phyloP scores from a whole-genome alignment of 176 grass and related monocot species.

The Eragrostis nindensis region DNA sequence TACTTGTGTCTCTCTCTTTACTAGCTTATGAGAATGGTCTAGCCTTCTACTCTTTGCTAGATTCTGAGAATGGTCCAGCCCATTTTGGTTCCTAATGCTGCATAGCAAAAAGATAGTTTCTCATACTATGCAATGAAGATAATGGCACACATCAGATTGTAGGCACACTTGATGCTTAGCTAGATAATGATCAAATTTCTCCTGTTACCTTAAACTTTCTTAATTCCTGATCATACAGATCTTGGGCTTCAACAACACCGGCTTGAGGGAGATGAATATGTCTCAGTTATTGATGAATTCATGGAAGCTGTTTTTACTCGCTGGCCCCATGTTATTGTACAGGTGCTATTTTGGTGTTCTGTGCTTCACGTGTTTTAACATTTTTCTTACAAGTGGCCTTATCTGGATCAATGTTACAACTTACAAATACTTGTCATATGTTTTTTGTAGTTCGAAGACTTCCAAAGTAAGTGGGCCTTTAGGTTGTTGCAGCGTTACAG shows the following conservation, averaged over 20 bases:
- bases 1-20: neutral
- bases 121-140: slow-evolving; percentile 21
- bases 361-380: neutral
- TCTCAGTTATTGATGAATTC: slow-evolving; percentile 97
- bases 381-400: slow-evolving; percentile 18
- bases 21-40: neutral
- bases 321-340: slow-evolving; percentile 98
- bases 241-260: slow-evolving; percentile 90
- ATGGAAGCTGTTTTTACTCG: slow-evolving; percentile 96
- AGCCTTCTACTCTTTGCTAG: neutral
- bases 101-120: slow-evolving; percentile 18
- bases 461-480: slow-evolving; percentile 99
- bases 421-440: slow-evolving; percentile 11
- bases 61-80: too few species aligned
- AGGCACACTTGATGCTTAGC: slow-evolving; percentile 20
- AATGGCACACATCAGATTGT: slow-evolving; percentile 31
- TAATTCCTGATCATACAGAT: slow-evolving; percentile 46
- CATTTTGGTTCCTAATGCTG: neutral
- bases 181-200: slow-evolving; percentile 17
- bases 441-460: slow-evolving; percentile 91
- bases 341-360: slow-evolving; percentile 56
- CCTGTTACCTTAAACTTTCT: slow-evolving; percentile 31
- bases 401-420: slow-evolving; percentile 12
- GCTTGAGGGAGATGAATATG: slow-evolving; percentile 95
- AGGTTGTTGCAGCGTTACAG: slow-evolving; percentile 93